Percentiles rank a stretch among this genome's conserved stretches.
Conservation (phyloP, 208 protist genomes). For the Porcisia hertigi region DNA sequence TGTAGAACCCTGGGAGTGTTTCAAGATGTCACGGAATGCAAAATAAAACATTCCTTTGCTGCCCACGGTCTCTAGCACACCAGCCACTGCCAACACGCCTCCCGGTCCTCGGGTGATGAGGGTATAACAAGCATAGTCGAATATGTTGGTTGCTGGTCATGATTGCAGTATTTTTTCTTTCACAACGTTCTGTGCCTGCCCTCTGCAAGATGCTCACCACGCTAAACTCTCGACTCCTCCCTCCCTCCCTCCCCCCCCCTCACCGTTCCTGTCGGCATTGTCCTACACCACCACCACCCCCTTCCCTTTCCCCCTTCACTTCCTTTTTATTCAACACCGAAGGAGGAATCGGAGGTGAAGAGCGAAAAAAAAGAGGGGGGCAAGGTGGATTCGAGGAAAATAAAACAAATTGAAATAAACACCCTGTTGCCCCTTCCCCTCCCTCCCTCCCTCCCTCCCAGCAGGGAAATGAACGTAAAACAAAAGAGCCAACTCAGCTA, state of each 20-base stretch:
- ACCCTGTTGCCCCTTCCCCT: not conserved
- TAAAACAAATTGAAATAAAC: not conserved
- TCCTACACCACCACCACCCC: not conserved
- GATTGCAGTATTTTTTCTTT: not conserved
- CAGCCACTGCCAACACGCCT: not conserved
- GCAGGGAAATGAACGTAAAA: not conserved
- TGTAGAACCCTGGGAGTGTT: not conserved
- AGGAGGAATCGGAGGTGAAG: not conserved
- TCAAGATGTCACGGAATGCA: not conserved
- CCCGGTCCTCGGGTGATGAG: not conserved
- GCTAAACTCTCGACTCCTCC: not conserved
- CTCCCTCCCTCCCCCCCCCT: too few relatives aligned
- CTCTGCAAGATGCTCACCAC: not conserved
- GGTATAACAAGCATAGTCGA: not conserved
- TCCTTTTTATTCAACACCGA: too few relatives aligned
- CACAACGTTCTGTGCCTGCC: not conserved
- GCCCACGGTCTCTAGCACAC: not conserved
- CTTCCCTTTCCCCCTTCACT: not conserved
- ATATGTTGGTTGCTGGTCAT: not conserved
- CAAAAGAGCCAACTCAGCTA: not conserved
- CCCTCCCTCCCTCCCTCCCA: not conserved
- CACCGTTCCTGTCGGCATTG: not conserved
- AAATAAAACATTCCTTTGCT: conserved; percentile 4
- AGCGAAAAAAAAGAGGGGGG: not conserved
- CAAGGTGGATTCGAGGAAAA: too few relatives aligned